phyloP scores from a whole-genome alignment of 1,139 yeast species.

The Meyerozyma guilliermondii region DNA sequence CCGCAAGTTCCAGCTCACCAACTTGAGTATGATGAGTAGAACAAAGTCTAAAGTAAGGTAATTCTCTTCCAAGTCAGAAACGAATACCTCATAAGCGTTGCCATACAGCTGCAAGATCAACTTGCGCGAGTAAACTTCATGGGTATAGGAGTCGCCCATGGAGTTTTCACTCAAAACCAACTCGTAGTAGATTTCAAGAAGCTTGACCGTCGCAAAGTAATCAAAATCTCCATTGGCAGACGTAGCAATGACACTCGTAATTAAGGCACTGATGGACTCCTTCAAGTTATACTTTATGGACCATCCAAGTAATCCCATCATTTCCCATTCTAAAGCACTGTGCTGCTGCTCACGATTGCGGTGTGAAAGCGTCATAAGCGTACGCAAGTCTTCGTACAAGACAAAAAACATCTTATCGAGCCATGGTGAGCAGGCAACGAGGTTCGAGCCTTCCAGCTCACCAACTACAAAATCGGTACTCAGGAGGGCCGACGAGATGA shows the following conservation, averaged over 20 bases:
- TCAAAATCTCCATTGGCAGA: slow-evolving; percentile 32
- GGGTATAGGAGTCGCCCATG: slow-evolving; percentile 26
- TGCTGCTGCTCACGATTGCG: slow-evolving; percentile 26
- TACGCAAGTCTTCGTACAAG: slow-evolving; percentile 35
- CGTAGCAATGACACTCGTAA: slow-evolving; percentile 35
- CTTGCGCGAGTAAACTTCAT: slow-evolving; percentile 28
- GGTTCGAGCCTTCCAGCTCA: slow-evolving; percentile 4
- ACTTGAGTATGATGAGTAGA: slow-evolving; percentile 27
- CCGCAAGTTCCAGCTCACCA: slow-evolving; percentile 36
- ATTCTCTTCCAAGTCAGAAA: slow-evolving; percentile 20
- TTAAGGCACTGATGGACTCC: slow-evolving; percentile 34
- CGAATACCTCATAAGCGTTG: slow-evolving; percentile 18
- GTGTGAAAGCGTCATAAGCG: slow-evolving; percentile 23
- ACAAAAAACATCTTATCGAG: slow-evolving; percentile 34
- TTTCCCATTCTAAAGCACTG: slow-evolving; percentile 41
- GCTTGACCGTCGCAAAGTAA: slow-evolving; percentile 34
- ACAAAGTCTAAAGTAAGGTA: slow-evolving; percentile 33
- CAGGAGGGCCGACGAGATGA: slow-evolving; percentile 6
- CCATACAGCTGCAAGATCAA: slow-evolving; percentile 26
- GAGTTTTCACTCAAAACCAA: slow-evolving; percentile 35
- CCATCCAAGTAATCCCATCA: slow-evolving; percentile 40
- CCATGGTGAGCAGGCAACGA: slow-evolving; percentile 32
- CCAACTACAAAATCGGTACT: slow-evolving; percentile 15
- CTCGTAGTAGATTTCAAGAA: slow-evolving; percentile 38
- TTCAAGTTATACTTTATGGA: slow-evolving; percentile 34